A percentile compares a stretch with the other conserved stretches of the same genome.
Conservation (phyloP, 2,329 filamentous ascomycete species). For the Phaeosphaeria sp. region DNA sequence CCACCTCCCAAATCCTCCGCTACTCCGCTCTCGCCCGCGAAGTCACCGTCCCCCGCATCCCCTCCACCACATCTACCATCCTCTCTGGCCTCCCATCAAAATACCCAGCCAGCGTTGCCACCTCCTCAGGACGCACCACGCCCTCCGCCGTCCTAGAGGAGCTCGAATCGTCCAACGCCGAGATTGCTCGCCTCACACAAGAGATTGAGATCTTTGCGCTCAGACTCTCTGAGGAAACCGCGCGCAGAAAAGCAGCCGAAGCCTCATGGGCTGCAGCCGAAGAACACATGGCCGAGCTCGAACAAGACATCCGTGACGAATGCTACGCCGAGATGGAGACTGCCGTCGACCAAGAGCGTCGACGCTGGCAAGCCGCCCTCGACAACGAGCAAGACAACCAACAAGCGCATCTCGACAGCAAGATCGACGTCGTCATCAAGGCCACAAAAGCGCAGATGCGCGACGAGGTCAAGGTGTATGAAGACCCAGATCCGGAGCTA, state of each 20-base stretch:
- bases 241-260: conserved; percentile 74
- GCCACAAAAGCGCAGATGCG: conserved; percentile 54
- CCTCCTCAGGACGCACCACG: conserved; percentile 55
- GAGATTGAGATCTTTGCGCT: conserved; percentile 78
- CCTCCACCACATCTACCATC: conserved; percentile 79
- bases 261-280: conserved; percentile 72
- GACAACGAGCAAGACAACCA: conserved; percentile 78
- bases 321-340: conserved; percentile 86
- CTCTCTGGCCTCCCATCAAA: conserved; percentile 38
- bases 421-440: conserved; percentile 75
- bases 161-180: conserved; percentile 80
- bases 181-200: conserved; percentile 79
- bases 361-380: conserved; percentile 80
- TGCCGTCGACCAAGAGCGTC: conserved; percentile 75
- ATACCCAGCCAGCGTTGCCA: conserved; percentile 49
- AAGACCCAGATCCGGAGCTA: conserved; percentile 50
- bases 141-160: conserved; percentile 63
- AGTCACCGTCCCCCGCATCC: conserved; percentile 87
- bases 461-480: conserved; percentile 52
- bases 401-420: conserved; percentile 86
- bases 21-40: conserved; percentile 94
- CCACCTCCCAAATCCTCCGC: conserved; percentile 92
- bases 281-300: conserved; percentile 73
- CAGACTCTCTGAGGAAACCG: conserved; percentile 73
- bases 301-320: conserved; percentile 87